Conservation (phyloP, 2,329 filamentous ascomycete genomes). For the Xylaria arbuscula region DNA sequence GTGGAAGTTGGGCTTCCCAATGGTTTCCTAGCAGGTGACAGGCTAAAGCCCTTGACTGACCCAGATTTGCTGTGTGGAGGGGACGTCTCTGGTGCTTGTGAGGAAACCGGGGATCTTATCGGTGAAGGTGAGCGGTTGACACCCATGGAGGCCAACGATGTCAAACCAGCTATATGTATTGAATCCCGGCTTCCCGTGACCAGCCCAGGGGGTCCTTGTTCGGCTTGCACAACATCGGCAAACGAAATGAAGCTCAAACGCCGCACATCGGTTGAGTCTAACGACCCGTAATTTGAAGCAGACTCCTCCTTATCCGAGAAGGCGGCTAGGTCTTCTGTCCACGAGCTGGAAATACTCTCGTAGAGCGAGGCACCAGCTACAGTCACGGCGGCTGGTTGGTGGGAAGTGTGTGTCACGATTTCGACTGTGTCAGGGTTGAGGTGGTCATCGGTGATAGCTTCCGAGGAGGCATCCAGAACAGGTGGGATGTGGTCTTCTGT, state of each 20-base stretch:
- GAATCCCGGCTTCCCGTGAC: conserved; percentile 71
- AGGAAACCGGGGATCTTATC: conserved; percentile 81
- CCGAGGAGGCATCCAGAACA: conserved; percentile 88
- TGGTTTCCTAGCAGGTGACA: conserved; percentile 70
- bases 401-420: conserved; percentile 87
- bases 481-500: conserved; percentile 95
- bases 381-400: conserved; percentile 79
- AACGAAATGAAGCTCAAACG: conserved; percentile 96
- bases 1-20: conserved; percentile 72
- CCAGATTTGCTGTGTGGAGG: conserved; percentile 81
- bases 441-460: conserved; percentile 88
- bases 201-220: conserved; percentile 71
- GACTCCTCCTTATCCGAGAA: conserved; percentile 69
- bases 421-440: conserved; percentile 90
- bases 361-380: conserved; percentile 64
- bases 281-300: conserved; percentile 79
- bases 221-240: conserved; percentile 90
- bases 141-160: conserved; percentile 64
- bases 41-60: conserved; percentile 78
- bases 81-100: conserved; percentile 73
- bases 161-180: conserved; percentile 74
- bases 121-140: conserved; percentile 81
- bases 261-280: conserved; percentile 82
- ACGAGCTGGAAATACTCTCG: conserved; percentile 61
- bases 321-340: conserved; percentile 68